A percentile compares a stretch with the other conserved stretches of the same genome.
phyloP scores from a whole-genome alignment of 352 stramenopile genomes.

The Detonula confervacea region DNA sequence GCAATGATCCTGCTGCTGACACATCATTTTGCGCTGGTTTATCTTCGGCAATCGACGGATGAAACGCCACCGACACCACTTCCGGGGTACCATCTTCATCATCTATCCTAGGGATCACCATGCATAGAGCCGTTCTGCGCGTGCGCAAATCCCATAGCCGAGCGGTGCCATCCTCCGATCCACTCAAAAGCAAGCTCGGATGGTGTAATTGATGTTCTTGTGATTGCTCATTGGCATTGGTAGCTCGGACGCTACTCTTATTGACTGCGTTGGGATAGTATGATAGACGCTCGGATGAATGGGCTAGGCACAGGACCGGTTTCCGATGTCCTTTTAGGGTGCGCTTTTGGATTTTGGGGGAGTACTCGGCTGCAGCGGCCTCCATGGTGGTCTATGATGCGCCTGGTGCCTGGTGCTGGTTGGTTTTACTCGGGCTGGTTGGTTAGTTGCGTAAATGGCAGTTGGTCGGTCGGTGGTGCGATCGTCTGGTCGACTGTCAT shows the following conservation, averaged over 20 bases:
- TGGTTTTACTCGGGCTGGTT: background rate
- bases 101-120: conserved; percentile 27
- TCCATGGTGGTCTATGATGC: background rate
- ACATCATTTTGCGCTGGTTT: background rate
- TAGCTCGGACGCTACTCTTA: background rate
- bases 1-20: background rate
- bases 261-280: background rate
- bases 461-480: too few species aligned
- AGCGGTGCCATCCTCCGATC: conserved; percentile 76
- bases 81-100: conserved; percentile 34
- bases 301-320: conserved; percentile 64
- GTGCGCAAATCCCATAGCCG: conserved; percentile 76
- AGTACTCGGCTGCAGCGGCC: background rate
- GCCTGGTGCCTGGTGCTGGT: too few species aligned
- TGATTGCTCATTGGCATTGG: background rate
- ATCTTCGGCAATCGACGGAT: conserved; percentile 31
- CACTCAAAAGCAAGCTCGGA: conserved; percentile 67
- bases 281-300: conserved; percentile 42
- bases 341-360: conserved; percentile 41
- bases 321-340: conserved; percentile 60
- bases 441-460: background rate
- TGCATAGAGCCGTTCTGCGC: conserved; percentile 59
- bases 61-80: conserved; percentile 66
- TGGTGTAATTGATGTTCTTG: conserved; percentile 17
- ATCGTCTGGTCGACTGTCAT: too few species aligned